These are phyloP conservation scores for Saccharomycopsis oosterbeekiorum DNA, from an alignment of 805 yeast species.

Conservation along the genomic window DNA sequence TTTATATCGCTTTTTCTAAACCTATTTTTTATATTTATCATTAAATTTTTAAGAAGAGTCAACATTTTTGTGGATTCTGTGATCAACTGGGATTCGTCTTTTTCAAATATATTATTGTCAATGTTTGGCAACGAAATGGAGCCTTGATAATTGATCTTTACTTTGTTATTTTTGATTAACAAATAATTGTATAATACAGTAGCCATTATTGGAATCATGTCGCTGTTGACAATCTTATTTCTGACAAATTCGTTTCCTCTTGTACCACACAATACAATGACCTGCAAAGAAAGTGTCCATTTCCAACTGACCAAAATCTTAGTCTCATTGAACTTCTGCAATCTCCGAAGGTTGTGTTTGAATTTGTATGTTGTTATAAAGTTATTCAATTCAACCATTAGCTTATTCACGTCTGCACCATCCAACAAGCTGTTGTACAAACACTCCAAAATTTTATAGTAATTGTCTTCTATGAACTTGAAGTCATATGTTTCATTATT, in stretches of 20 bases:
- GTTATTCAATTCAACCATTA: neutral
- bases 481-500: slow-evolving; percentile 16
- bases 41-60: neutral
- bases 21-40: neutral
- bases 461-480: slow-evolving; percentile 18
- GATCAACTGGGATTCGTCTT: neutral
- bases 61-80: neutral
- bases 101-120: neutral
- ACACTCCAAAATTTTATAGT: slow-evolving; percentile 7
- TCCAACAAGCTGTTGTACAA: neutral
- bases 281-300: slow-evolving; percentile 93
- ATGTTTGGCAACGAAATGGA: neutral
- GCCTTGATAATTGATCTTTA: neutral
- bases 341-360: slow-evolving; percentile 10
- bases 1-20: neutral
- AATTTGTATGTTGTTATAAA: slow-evolving; percentile 5
- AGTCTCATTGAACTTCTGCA: slow-evolving; percentile 26
- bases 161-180: slow-evolving; percentile 20
- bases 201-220: slow-evolving; percentile 81
- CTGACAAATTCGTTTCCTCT: slow-evolving; percentile 85
- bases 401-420: neutral
- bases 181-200: slow-evolving; percentile 86
- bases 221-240: slow-evolving; percentile 81
- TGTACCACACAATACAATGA: slow-evolving; percentile 83
- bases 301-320: slow-evolving; percentile 74